Evolutionary conservation across 2,329 filamentous ascomycete species (phyloP).

Genomic region (Talaromyces verruculosus): DNA sequence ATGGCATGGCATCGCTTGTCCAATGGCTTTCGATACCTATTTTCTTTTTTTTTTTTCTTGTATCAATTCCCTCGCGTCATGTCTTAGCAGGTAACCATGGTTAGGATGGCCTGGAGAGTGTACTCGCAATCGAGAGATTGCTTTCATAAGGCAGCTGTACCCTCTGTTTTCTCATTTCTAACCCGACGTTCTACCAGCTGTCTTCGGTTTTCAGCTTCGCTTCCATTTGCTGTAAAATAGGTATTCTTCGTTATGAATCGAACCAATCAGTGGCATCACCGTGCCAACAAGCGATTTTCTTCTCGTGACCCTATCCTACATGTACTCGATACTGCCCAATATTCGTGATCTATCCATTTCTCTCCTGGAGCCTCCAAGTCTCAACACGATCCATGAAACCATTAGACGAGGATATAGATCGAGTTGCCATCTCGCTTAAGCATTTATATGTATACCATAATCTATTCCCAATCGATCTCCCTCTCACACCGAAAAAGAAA

Average conservation of each 20-base stretch:
- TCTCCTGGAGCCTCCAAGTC: not conserved
- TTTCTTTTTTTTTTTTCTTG: not conserved
- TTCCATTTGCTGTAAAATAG: conserved; percentile 6
- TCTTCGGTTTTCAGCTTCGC: not conserved
- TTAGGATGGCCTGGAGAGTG: not conserved
- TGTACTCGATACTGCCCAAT: not conserved
- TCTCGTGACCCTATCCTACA: not conserved
- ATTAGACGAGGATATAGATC: not conserved
- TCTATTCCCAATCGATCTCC: not conserved
- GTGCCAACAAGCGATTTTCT: not conserved
- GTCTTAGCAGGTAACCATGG: not conserved
- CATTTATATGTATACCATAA: not conserved
- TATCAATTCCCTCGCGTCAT: conserved; percentile 2
- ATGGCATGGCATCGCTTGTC: not conserved
- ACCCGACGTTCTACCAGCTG: not conserved
- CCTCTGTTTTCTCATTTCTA: not conserved
- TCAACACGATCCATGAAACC: not conserved
- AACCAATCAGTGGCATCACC: not conserved
- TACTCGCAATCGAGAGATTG: not conserved
- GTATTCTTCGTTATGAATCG: not conserved
- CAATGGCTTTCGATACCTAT: not conserved
- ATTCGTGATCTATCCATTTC: not conserved
- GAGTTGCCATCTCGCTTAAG: not conserved
- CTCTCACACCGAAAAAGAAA: no score
- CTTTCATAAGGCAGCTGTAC: not conserved